Percentiles rank a stretch among this genome's conserved stretches.
Conservation (phyloP, 2,329 filamentous ascomycete genomes). For the Apiospora pterosperma region DNA sequence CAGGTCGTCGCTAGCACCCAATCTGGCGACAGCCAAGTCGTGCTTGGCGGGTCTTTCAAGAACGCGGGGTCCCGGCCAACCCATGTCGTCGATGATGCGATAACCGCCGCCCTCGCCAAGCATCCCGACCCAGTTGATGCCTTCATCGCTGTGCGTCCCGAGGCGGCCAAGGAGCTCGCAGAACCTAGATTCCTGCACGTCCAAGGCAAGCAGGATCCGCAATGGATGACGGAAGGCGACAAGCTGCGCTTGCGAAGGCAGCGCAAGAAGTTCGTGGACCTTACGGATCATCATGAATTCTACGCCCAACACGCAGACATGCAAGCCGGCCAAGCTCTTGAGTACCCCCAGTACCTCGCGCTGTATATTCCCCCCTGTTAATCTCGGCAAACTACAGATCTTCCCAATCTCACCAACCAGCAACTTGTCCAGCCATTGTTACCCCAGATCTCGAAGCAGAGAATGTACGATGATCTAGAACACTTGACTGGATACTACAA, state of each 20-base stretch:
- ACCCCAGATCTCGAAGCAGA: conserved; percentile 55
- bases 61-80: not conserved
- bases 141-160: conserved; percentile 15
- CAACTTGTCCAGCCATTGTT: conserved; percentile 54
- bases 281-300: conserved; percentile 60
- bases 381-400: conserved; percentile 18
- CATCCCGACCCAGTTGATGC: conserved; percentile 19
- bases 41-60: not conserved
- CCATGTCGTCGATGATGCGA: not conserved
- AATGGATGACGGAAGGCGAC: conserved; percentile 65
- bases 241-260: conserved; percentile 66
- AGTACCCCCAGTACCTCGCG: conserved; percentile 4
- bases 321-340: conserved; percentile 27
- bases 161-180: conserved; percentile 14
- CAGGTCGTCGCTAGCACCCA: not conserved
- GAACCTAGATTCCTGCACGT: conserved; percentile 59
- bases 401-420: conserved; percentile 42
- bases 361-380: not conserved
- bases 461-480: conserved; percentile 63
- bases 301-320: conserved; percentile 20
- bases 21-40: not conserved
- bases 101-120: conserved; percentile 10
- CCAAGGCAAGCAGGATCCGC: conserved; percentile 52
- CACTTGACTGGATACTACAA: conserved; percentile 60
- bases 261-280: conserved; percentile 70